These are phyloP conservation scores for Komagataella kurtzmanii DNA, from an alignment of 805 yeast genomes.

Conservation along the genomic window DNA sequence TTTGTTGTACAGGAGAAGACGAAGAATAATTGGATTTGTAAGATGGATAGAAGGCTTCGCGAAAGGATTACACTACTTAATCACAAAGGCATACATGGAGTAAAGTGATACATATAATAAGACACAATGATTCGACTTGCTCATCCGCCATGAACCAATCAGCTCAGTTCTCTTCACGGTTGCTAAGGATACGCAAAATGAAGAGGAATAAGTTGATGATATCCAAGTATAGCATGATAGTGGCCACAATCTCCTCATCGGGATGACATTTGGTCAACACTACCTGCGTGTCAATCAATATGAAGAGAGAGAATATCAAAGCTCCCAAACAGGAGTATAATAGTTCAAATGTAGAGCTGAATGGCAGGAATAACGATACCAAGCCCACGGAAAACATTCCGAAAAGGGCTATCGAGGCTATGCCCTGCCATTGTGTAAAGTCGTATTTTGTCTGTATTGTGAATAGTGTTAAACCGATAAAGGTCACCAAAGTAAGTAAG, in stretches of 20 bases:
- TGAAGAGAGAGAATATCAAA: constrained; percentile 53
- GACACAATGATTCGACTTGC: not conserved
- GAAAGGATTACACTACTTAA: not conserved
- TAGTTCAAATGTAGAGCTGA: constrained; percentile 42
- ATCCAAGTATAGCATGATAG: constrained; percentile 70
- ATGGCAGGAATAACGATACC: constrained; percentile 54
- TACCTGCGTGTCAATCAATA: constrained; percentile 71
- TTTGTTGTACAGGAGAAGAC: not conserved
- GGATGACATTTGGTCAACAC: constrained; percentile 63
- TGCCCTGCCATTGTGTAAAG: constrained; percentile 55
- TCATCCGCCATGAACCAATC: not conserved
- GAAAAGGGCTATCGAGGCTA: constrained; percentile 41
- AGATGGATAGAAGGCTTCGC: not conserved
- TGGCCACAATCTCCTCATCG: constrained; percentile 78
- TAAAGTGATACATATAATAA: not conserved
- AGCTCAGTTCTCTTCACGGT: not conserved
- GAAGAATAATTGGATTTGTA: not conserved
- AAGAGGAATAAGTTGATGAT: constrained; percentile 68
- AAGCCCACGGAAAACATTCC: constrained; percentile 61
- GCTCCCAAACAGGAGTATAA: constrained; percentile 68
- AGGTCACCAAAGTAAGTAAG: constrained; percentile 51
- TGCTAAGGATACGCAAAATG: constrained; percentile 47
- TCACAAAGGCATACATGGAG: not conserved
- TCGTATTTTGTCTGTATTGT: constrained; percentile 73
- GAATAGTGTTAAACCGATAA: constrained; percentile 63